Base-by-base conservation (phyloP, 805 yeast genomes). In the Yamadazyma ubonensis region DNA sequence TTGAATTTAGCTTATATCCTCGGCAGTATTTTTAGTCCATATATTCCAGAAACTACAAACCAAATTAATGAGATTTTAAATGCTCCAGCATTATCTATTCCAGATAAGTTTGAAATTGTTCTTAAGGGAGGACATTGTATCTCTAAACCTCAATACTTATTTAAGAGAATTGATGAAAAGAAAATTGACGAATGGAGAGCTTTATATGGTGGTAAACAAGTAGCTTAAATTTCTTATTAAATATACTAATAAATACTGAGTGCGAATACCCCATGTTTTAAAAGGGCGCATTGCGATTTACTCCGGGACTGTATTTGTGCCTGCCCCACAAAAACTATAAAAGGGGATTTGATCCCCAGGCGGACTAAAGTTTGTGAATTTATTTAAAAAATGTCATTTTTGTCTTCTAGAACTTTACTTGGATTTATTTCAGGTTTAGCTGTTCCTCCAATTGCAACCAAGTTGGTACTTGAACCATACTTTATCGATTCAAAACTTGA, bases 91-190 rank as follows among this genome's bases (percentile, higher is more conserved):
- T 71, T 90, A 51, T 71, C 77, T 36, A 91, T 90, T 48, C 86
- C 89, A 20, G 88, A 88, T 57, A 67, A 73, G 48, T 84, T 91
- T 58, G 78, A 80, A 44, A 61, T 85, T 40, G 77, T 81, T 34
- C 71, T 93, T 50, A 67, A 72, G 52, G 78, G 76, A 25, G 96
- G 95, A 25, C 99, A 93, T 64, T 79, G 83, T 65, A 84, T 93
- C 48, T 91, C 88, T 46, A 82, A 86, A 59, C 91, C 98, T 12
- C 86, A 87, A 68, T 89, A 93, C 67, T 73, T 93, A 67, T 93
- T 93, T 76, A 77, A 75, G 57, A 81, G 96, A 70, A 93, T 93
- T 52, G 98, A 91, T 50, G 95, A 86, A 56, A 81, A 81, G 68
- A 83, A 85, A 72, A 74, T 90, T 46, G 93, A 79, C 7, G 84